Conservation (phyloP, 2,329 filamentous ascomycete species). For the Pyrenophora seminiperda region DNA sequence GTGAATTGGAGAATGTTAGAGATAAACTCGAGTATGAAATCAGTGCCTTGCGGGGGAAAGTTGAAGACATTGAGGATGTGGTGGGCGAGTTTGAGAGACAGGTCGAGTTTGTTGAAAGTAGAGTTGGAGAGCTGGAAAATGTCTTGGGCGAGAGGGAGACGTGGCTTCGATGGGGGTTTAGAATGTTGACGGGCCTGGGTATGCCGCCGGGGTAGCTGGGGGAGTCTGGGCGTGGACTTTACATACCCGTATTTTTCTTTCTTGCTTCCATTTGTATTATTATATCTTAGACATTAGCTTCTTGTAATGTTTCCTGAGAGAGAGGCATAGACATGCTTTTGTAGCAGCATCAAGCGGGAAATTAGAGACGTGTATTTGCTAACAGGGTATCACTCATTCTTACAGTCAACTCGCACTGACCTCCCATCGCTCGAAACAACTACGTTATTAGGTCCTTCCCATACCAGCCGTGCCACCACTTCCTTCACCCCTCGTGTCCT, state of each 20-base stretch:
- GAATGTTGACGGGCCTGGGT: conserved; percentile 7
- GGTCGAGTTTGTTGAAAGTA: conserved; percentile 51
- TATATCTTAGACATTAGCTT: too few species aligned
- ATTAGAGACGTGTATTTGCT: not conserved
- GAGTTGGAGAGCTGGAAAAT: conserved; percentile 64
- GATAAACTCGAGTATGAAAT: conserved; percentile 94
- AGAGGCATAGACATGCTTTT: too few species aligned
- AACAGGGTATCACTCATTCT: conserved; percentile 6
- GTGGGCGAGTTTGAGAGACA: conserved; percentile 79
- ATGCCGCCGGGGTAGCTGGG: not conserved
- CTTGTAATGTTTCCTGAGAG: too few species aligned
- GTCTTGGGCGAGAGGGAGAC: conserved; percentile 46
- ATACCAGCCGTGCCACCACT: conserved; percentile 1
- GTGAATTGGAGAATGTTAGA: conserved; percentile 78
- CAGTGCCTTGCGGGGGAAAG: conserved; percentile 74
- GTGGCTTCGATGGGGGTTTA: conserved; percentile 42
- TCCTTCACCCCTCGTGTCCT: conserved; percentile 21
- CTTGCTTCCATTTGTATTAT: too few species aligned
- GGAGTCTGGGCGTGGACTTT: not conserved
- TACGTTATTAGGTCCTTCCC: too few species aligned
- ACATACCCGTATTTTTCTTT: conserved; percentile 2
- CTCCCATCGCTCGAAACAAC: too few species aligned
- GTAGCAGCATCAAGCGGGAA: too few species aligned
- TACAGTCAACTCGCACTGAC: too few species aligned
- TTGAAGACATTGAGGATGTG: conserved; percentile 85